These are phyloP conservation scores for Madurella fahalii DNA, from an alignment of 2,329 filamentous ascomycete species.

Conservation along the genomic window DNA sequence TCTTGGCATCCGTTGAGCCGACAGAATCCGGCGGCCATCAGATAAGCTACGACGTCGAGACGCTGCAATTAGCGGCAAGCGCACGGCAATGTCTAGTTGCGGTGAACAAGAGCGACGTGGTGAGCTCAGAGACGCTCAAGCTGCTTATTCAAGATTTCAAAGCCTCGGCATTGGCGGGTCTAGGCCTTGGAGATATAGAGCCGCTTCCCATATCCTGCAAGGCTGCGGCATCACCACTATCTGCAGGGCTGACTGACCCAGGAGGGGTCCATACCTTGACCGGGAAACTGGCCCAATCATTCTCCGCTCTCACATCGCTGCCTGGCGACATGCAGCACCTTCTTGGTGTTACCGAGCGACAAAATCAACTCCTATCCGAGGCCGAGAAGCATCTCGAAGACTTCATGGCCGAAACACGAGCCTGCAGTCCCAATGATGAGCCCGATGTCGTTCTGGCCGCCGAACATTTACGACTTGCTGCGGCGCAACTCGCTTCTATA, in stretches of 20 bases:
- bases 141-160: slow-evolving; percentile 40
- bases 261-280: slow-evolving; percentile 69
- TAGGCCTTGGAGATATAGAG: slow-evolving; percentile 36
- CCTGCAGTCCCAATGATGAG: slow-evolving; percentile 37
- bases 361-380: slow-evolving; percentile 72
- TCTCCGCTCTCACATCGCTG: slow-evolving; percentile 66
- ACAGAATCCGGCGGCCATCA: slow-evolving; percentile 31
- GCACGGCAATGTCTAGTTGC: slow-evolving; percentile 51
- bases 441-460: slow-evolving; percentile 86
- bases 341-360: slow-evolving; percentile 84
- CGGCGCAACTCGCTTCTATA: slow-evolving; percentile 75
- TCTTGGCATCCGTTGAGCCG: slow-evolving; percentile 69
- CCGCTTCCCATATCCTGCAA: slow-evolving; percentile 69
- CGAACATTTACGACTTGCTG: slow-evolving; percentile 79
- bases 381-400: slow-evolving; percentile 68
- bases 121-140: slow-evolving; percentile 34
- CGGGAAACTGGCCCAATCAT: slow-evolving; percentile 60
- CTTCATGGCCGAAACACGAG: slow-evolving; percentile 61
- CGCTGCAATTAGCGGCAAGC: slow-evolving; percentile 48
- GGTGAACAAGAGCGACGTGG: slow-evolving; percentile 59
- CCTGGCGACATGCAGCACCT: slow-evolving; percentile 73
- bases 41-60: slow-evolving; percentile 53
- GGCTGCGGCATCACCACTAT: slow-evolving; percentile 42
- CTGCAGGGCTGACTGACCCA: slow-evolving; percentile 40
- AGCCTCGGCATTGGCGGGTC: slow-evolving; percentile 31